These are phyloP conservation scores for Neurospora sp. DNA, from an alignment of 495 filamentous ascomycete genomes.

Conservation along the genomic window DNA sequence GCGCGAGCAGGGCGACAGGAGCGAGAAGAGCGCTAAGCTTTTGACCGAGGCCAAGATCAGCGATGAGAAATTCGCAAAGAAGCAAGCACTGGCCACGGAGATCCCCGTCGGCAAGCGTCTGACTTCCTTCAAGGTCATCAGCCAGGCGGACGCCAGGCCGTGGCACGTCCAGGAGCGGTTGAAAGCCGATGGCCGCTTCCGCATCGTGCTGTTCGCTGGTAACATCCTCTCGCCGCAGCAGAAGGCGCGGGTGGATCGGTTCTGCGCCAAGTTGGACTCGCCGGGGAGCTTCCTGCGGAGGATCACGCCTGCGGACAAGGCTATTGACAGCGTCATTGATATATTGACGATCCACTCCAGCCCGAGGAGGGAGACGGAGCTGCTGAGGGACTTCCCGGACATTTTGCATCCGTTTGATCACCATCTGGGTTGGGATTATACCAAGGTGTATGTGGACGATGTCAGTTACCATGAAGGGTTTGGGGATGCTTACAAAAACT, in stretches of 20 bases:
- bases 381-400: conserved; percentile 45
- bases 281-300: conserved; percentile 28
- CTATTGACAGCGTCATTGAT: conserved; percentile 40
- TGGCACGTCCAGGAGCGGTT: conserved; percentile 41
- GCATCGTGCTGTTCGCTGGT: conserved; percentile 56
- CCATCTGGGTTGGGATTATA: conserved; percentile 53
- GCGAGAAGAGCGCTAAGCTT: conserved; percentile 25
- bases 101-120: conserved; percentile 41
- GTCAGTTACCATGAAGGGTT: conserved; percentile 47
- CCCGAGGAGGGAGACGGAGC: conserved; percentile 36
- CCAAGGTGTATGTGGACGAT: conserved; percentile 58
- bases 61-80: conserved; percentile 15
- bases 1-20: conserved; percentile 34
- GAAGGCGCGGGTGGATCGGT: conserved; percentile 37
- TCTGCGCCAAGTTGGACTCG: conserved; percentile 31
- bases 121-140: conserved; percentile 49
- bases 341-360: conserved; percentile 52
- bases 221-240: conserved; percentile 35
- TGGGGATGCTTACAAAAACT: conserved; percentile 53
- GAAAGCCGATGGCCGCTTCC: conserved; percentile 49
- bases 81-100: conserved; percentile 9
- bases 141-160: conserved; percentile 49
- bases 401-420: conserved; percentile 48
- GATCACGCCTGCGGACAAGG: conserved; percentile 33
- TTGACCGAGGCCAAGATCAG: background rate